Evolutionary conservation across 2,329 filamentous ascomycete genomes (phyloP), one percentile per base, ranked within the genome.

Genomic region (Penicillium nordicum): DNA sequence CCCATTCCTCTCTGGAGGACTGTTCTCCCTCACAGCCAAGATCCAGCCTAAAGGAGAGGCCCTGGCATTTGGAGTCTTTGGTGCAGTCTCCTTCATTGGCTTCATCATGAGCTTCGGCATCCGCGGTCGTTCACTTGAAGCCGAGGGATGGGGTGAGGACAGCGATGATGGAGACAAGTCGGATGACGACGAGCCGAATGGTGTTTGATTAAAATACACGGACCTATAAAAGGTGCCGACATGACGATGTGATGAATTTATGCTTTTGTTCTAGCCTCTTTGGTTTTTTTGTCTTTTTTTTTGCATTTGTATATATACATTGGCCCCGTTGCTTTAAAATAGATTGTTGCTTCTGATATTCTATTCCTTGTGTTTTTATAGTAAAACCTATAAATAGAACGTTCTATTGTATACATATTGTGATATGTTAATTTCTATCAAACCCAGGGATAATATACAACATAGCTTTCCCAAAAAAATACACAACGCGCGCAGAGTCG

Each of bases 51-150:
- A 92, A 68, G 93, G 94, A 1, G 92, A 96, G 73, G 85, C 86
- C 1, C 75, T 97, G 5, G 86, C 90, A 0, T 99, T 95, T 82
- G 90, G 90, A 1, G 73, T 96, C 0, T 97, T 97, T 70, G 92
- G 88, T 0, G 91, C 88, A 0, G 81, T 97, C 2, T 84, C 90
- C 0, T 85, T 96, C 32, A 57, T 92, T 0, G 94, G 93, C 0
- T 96, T 93, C 77, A 59, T 90, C 1, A 79, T 90, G 29, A 92
- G 89, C 56, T 86, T 93, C 57, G 87, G 88, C 1, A 93, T 97
- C 60, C 80, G 85, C 12, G 87, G 88, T 2, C 76, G 76, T 25
- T 77, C 76, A 12, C 73, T 87, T 1, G 85, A 87, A 68, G 82
- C 82, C 3, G 82, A 85, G 21, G 84, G 80, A 0, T 84, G 78